Evolutionary conservation across 345 rosid species (phyloP).

Genomic region (Hypericum perforatum): DNA sequence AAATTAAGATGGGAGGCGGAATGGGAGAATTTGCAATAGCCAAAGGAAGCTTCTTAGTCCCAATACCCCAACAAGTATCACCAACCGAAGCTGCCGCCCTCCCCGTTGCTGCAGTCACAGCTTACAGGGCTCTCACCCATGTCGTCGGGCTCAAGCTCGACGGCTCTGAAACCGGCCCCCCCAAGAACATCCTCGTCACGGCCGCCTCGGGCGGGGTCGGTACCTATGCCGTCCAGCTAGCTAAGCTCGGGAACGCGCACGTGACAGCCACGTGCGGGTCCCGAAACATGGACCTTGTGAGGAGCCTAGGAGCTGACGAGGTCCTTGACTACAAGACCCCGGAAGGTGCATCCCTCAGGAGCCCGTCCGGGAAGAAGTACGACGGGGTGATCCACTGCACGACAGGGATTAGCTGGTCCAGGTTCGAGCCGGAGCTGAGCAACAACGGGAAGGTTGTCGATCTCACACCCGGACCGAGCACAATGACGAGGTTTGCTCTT

Average conservation of each 20-base stretch:
- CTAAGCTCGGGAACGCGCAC: constrained; percentile 21
- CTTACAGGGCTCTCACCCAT: constrained; percentile 14
- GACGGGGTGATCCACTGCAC: constrained; percentile 23
- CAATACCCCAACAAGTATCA: constrained; percentile 19
- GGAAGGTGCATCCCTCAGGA: constrained; percentile 18
- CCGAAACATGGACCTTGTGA: constrained; percentile 19
- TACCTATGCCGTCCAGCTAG: constrained; percentile 23
- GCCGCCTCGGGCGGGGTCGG: constrained; percentile 29
- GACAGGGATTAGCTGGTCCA: constrained; percentile 15
- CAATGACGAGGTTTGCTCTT: constrained; percentile 10
- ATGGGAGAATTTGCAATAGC: constrained; percentile 19
- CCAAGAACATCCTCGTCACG: constrained; percentile 19
- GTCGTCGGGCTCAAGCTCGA: constrained; percentile 17
- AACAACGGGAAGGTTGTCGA: constrained; percentile 24
- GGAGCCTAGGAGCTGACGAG: constrained; percentile 25
- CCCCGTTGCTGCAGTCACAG: constrained; percentile 17
- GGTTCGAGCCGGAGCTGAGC: constrained; percentile 19
- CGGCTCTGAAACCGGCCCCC: constrained; percentile 11
- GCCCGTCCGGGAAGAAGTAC: constrained; percentile 23
- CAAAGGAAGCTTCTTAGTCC: constrained; percentile 13
- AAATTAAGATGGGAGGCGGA: constrained; percentile 19
- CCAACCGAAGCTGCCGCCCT: constrained; percentile 17
- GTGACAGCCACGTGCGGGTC: constrained; percentile 29
- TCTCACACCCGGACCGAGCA: constrained; percentile 11
- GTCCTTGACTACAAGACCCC: constrained; percentile 23